Evolutionary conservation across 2,329 filamentous ascomycete genomes (phyloP), one percentile per base, ranked within the genome.

Genomic region (Colletotrichum sp.): DNA sequence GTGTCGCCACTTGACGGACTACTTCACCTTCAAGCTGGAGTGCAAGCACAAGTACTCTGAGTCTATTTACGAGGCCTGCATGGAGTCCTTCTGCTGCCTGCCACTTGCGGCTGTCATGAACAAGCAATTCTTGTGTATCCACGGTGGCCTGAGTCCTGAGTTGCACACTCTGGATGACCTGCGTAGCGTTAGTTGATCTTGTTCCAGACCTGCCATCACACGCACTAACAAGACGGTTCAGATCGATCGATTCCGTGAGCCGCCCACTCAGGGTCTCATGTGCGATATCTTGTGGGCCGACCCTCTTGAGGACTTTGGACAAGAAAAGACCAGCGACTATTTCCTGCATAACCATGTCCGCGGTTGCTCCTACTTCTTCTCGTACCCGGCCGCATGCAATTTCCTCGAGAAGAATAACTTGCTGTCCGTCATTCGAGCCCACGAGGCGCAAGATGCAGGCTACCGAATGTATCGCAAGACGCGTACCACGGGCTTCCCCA

Each of bases 11-110:
- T 91, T 99, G 90, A 99, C 97, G 74, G 97, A 99, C 84, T 99
- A 99, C 90, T 99, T 99, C 88, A 99, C 97, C 77, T 99, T 99
- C 90, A 98, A 99, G 90, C 93, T 99, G 74, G 97, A 99, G 86
- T 99, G 97, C 91, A 98, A 98, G 89, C 97, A 99, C 91, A 99
- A 99, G 86, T 99, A 99, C 87, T 98, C 95, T 39, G 97, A 98
- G 87, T 91, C 91, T 78, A 91, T 99, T 76, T 99, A 99, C 85
- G 96, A 99, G 82, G 96, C 97, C 73, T 98, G 97, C 88, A 98
- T 98, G 92, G 96, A 99, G 79, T 97, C 97, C 0, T 99, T 99
- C 90, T 99, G 97, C 88, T 91, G 94, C 78, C 88, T 99, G 78
- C 97, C 97, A 34, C 89, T 99, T 80, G 97, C 97, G 73, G 97